These are phyloP conservation scores for Pichiaceae sp. DNA, from an alignment of 1,139 yeast species.

Conservation along the genomic window DNA sequence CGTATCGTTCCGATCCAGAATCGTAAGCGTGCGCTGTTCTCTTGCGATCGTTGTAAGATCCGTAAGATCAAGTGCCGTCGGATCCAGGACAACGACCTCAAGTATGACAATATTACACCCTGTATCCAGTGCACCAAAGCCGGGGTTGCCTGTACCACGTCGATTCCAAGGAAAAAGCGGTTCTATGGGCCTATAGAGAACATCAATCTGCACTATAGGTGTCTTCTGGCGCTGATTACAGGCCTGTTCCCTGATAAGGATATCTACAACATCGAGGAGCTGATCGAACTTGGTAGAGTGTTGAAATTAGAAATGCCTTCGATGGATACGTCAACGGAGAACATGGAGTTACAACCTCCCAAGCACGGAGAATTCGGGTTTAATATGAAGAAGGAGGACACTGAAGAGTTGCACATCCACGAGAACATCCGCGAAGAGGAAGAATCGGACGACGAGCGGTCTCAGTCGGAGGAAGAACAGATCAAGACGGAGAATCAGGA, in stretches of 20 bases:
- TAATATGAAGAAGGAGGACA: not conserved
- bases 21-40: constrained; percentile 31
- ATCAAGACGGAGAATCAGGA: not conserved
- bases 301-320: constrained; percentile 31
- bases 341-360: not conserved
- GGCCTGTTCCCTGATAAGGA: constrained; percentile 35
- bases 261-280: constrained; percentile 28
- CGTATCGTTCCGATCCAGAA: constrained; percentile 27
- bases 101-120: constrained; percentile 28
- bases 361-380: not conserved
- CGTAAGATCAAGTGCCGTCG: constrained; percentile 36
- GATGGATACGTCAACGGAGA: constrained; percentile 10
- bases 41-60: constrained; percentile 38
- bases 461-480: not conserved
- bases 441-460: not conserved
- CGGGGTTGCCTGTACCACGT: constrained; percentile 30
- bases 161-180: constrained; percentile 30
- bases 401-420: not conserved
- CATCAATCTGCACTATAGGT: constrained; percentile 30
- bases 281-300: constrained; percentile 28
- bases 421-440: not conserved
- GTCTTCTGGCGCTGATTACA: constrained; percentile 27
- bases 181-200: constrained; percentile 30
- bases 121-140: constrained; percentile 30
- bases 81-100: constrained; percentile 21